Percentiles rank a stretch among this genome's conserved stretches.
phyloP scores from a whole-genome alignment of 768 basidiomycete genomes.

The Mycena metata region DNA sequence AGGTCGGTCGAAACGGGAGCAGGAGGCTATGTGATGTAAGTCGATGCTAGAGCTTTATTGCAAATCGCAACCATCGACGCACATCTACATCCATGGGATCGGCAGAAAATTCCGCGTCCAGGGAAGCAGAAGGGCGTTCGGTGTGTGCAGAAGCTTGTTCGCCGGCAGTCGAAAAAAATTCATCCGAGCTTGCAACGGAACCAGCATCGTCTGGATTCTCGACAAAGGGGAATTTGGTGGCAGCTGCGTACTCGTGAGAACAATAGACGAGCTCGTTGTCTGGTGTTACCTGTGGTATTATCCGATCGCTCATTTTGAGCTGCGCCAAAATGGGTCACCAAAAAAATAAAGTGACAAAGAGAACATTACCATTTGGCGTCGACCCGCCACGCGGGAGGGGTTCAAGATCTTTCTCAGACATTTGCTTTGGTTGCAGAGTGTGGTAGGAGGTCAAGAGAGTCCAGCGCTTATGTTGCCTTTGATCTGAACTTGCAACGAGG shows the following conservation, averaged over 20 bases:
- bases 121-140: neutral
- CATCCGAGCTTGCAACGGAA: constrained; percentile 19
- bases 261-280: neutral
- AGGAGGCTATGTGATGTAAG: neutral
- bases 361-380: too few species aligned
- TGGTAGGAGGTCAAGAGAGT: constrained; percentile 6
- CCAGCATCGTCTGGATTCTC: neutral
- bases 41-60: neutral
- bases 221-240: constrained; percentile 6
- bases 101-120: constrained; percentile 8
- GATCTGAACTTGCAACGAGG: constrained; percentile 27
- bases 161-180: constrained; percentile 25
- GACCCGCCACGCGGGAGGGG: neutral
- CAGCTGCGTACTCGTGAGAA: too few species aligned
- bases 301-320: neutral
- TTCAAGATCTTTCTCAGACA: constrained; percentile 18
- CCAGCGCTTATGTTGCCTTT: constrained; percentile 4
- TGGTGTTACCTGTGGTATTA: too few species aligned
- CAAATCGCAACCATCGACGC: neutral
- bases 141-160: constrained; percentile 15
- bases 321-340: too few species aligned
- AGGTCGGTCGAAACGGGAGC: constrained; percentile 15
- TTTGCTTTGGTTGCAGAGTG: constrained; percentile 4
- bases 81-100: constrained; percentile 28
- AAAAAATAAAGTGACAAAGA: too few species aligned